phyloP scores from a whole-genome alignment of 257 asterid genomes.

The Rauvolfia tetraphylla region DNA sequence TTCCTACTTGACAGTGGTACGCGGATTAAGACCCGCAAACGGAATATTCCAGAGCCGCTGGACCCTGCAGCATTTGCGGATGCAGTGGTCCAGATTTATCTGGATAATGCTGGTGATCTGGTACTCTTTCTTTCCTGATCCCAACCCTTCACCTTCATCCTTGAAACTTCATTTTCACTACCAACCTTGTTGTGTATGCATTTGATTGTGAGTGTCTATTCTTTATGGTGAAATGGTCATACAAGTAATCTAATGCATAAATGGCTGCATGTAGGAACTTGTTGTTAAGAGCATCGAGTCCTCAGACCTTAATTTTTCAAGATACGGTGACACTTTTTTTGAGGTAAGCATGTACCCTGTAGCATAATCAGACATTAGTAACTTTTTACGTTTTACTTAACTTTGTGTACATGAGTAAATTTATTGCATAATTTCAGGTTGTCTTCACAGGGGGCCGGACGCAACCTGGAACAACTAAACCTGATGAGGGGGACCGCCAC shows the following conservation, averaged over 20 bases:
- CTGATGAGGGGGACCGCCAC: slow-evolving; percentile 97
- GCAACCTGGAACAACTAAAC: slow-evolving; percentile 97
- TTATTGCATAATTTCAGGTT: slow-evolving; percentile 48
- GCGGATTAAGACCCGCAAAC: slow-evolving; percentile 99
- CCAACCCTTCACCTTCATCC: background rate
- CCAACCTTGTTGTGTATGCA: background rate
- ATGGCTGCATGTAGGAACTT: slow-evolving; percentile 64
- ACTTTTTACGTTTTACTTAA: background rate
- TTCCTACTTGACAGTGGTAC: slow-evolving; percentile 61
- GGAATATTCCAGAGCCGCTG: slow-evolving; percentile 97
- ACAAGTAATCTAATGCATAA: slow-evolving; percentile 2
- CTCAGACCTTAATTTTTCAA: slow-evolving; percentile 76
- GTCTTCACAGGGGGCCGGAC: slow-evolving; percentile 91
- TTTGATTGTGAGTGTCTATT: background rate
- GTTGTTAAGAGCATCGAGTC: slow-evolving; percentile 78
- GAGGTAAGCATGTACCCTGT: slow-evolving; percentile 42
- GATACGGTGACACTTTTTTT: slow-evolving; percentile 96
- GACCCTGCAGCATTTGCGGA: slow-evolving; percentile 99
- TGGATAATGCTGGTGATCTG: slow-evolving; percentile 99
- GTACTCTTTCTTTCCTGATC: slow-evolving; percentile 34
- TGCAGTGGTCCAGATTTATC: slow-evolving; percentile 99
- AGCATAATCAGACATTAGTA: background rate
- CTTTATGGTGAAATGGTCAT: background rate
- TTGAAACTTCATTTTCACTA: background rate
- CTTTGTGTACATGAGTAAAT: background rate